Conservation (phyloP, 2,329 filamentous ascomycete genomes). For the Magnaporthiopsis rhizophila region DNA sequence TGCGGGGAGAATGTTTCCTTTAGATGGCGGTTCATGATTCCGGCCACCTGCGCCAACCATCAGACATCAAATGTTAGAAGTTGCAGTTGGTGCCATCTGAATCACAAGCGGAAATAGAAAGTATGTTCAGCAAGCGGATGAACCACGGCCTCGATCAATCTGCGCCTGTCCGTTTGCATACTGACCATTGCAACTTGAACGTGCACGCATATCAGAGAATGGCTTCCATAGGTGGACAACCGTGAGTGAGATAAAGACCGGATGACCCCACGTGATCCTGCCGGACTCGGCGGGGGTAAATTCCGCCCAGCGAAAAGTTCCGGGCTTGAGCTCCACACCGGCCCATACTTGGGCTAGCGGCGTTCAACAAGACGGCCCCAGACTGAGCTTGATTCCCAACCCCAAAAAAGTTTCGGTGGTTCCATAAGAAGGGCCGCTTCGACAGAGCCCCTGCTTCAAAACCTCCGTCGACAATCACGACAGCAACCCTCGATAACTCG, state of each 20-base stretch:
- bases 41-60: no score
- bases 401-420: slow-evolving; percentile 10
- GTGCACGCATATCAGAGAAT: not conserved
- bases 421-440: not conserved
- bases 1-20: not conserved
- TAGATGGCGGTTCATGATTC: not conserved
- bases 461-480: slow-evolving; percentile 7
- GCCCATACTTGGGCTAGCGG: slow-evolving; percentile 20
- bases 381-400: slow-evolving; percentile 6
- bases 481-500: slow-evolving; percentile 1
- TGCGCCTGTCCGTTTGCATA: no score
- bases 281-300: not conserved
- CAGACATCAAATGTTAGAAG: not conserved
- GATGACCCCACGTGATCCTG: not conserved
- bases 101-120: not conserved
- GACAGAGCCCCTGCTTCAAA: not conserved
- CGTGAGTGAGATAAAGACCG: no score
- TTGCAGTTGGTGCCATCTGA: not conserved
- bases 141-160: no score
- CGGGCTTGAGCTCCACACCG: not conserved
- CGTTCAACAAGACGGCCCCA: slow-evolving; percentile 37
- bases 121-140: not conserved
- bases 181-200: no score
- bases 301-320: not conserved
- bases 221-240: not conserved